Conservation (phyloP, 768 basidiomycete species). For the Leucocoprinus leucothites region DNA sequence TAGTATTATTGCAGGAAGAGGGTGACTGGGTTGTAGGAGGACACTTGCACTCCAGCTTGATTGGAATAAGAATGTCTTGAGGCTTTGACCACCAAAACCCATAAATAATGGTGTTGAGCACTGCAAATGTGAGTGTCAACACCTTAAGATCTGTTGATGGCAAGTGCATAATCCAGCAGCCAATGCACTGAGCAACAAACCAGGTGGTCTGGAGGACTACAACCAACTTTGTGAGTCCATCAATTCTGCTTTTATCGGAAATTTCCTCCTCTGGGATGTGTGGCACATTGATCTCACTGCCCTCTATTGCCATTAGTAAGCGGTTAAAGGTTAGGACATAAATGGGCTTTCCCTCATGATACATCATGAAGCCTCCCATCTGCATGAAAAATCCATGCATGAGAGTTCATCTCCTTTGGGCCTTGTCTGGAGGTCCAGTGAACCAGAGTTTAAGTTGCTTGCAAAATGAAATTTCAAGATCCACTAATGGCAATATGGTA, state of each 20-base stretch:
- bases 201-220: slow-evolving; percentile 7
- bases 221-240: background rate
- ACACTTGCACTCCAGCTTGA: background rate
- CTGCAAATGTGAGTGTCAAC: slow-evolving; percentile 2
- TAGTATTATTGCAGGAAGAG: no score
- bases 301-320: background rate
- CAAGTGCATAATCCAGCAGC: background rate
- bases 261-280: background rate
- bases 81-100: slow-evolving; percentile 6
- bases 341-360: background rate
- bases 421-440: background rate
- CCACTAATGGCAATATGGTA: no score
- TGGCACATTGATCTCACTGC: background rate
- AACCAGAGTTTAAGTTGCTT: no score
- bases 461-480: no score
- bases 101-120: background rate
- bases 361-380: slow-evolving; percentile 15
- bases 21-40: no score
- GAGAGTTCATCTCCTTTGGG: slow-evolving; percentile 6
- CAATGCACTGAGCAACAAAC: slow-evolving; percentile 6
- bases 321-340: slow-evolving; percentile 3
- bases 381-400: slow-evolving; percentile 15
- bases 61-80: background rate
- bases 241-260: slow-evolving; percentile 1
- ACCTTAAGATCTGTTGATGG: slow-evolving; percentile 3